These are phyloP conservation scores for Reutealis trisperma DNA, from an alignment of 345 rosid species.

Conservation along the genomic window DNA sequence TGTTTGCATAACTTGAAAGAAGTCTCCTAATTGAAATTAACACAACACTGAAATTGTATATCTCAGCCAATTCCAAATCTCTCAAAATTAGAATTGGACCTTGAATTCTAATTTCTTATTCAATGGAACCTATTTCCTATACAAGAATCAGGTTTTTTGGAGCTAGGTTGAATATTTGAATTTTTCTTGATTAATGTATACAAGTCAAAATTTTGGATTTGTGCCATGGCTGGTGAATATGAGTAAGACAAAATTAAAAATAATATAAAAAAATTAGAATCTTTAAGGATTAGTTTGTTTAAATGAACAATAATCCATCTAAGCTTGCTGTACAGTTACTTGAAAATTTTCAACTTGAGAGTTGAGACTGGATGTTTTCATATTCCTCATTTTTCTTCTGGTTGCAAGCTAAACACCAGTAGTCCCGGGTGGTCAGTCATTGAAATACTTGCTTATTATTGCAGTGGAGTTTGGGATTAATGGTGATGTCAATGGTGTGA, in stretches of 20 bases:
- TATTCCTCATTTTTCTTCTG: background rate
- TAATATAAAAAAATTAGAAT: background rate
- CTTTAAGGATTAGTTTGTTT: background rate
- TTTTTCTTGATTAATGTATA: too few species aligned
- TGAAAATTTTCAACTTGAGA: background rate
- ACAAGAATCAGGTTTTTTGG: background rate
- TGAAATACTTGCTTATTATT: conserved; percentile 1
- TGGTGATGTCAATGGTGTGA: conserved; percentile 54
- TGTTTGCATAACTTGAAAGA: background rate
- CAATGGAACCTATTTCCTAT: background rate
- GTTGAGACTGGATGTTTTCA: background rate
- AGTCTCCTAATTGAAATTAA: too few species aligned
- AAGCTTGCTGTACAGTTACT: background rate
- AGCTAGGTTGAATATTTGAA: background rate
- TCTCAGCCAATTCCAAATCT: background rate
- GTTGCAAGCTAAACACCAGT: background rate
- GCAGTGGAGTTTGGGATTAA: conserved; percentile 84
- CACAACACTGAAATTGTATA: background rate
- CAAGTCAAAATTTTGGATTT: background rate
- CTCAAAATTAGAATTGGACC: background rate
- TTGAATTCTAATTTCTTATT: background rate
- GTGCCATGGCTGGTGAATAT: background rate
- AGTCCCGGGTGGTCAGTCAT: background rate
- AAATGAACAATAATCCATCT: background rate
- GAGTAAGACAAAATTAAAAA: too few species aligned